A percentile compares a stretch with the other conserved stretches of the same genome.
These are phyloP conservation scores for Neurospora pannonica DNA, from an alignment of 495 filamentous ascomycete genomes.

Conservation along the genomic window DNA sequence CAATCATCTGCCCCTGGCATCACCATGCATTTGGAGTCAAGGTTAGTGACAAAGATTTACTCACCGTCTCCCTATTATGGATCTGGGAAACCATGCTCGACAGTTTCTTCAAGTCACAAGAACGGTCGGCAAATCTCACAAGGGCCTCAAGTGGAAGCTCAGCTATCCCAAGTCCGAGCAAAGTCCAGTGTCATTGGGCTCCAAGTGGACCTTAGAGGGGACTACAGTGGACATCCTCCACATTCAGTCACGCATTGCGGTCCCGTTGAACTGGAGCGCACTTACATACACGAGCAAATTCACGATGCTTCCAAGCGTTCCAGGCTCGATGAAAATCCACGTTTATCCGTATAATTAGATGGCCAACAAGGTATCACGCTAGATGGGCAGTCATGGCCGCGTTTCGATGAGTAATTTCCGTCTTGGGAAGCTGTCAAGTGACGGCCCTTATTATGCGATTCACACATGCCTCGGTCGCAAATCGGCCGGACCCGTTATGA, in stretches of 20 bases:
- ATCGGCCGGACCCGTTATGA: neutral
- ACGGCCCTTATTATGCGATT: neutral
- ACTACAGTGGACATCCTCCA: neutral
- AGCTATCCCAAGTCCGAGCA: neutral
- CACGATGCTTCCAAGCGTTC: neutral
- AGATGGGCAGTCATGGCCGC: neutral
- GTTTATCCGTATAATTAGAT: neutral
- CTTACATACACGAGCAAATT: neutral
- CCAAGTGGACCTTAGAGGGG: neutral
- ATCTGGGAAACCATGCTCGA: neutral
- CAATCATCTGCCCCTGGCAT: neutral
- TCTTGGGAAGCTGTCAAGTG: neutral
- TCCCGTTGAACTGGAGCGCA: neutral
- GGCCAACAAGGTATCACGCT: neutral
- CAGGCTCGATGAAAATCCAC: neutral
- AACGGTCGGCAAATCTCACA: neutral
- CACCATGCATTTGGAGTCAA: neutral
- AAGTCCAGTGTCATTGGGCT: neutral
- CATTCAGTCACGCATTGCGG: neutral
- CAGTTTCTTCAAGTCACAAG: neutral
- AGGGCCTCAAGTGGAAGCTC: neutral
- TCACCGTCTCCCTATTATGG: neutral
- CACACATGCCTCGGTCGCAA: neutral
- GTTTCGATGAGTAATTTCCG: neutral
- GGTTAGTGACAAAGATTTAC: neutral